These are phyloP conservation scores for Penicillium occitanis DNA, from an alignment of 2,329 filamentous ascomycete species.

Conservation along the genomic window DNA sequence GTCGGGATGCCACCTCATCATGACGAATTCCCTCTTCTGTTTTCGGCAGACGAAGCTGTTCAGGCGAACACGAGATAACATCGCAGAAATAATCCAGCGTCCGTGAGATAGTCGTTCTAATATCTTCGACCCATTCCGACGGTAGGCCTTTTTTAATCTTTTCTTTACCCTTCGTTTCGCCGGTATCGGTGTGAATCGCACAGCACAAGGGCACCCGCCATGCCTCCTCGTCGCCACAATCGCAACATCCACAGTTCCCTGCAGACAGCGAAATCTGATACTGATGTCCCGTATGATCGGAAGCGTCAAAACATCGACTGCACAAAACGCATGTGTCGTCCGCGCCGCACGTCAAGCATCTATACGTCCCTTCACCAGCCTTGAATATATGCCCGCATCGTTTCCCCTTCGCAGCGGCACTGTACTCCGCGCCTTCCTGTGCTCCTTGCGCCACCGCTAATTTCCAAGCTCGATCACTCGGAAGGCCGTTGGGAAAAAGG, in stretches of 20 bases:
- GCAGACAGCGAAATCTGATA: conserved; percentile 84
- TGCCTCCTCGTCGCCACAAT: conserved; percentile 93
- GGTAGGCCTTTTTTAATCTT: conserved; percentile 69
- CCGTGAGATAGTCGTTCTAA: conserved; percentile 81
- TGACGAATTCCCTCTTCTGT: conserved; percentile 74
- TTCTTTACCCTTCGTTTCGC: conserved; percentile 48
- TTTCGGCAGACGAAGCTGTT: conserved; percentile 86
- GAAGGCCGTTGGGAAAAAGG: conserved; percentile 76
- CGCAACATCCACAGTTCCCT: conserved; percentile 93
- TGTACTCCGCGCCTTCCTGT: conserved; percentile 93
- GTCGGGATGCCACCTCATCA: conserved; percentile 77
- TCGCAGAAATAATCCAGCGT: conserved; percentile 95
- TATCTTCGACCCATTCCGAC: conserved; percentile 70
- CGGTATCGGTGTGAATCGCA: conserved; percentile 79
- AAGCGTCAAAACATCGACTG: conserved; percentile 90
- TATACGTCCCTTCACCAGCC: conserved; percentile 86
- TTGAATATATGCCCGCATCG: conserved; percentile 98
- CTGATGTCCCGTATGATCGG: conserved; percentile 90
- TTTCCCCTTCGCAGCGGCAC: conserved; percentile 84
- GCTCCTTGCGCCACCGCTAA: conserved; percentile 85
- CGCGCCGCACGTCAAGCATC: conserved; percentile 87
- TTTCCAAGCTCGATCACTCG: conserved; percentile 63
- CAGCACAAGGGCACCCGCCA: conserved; percentile 83
- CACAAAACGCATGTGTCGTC: conserved; percentile 97
- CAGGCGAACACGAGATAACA: conserved; percentile 95